A percentile compares a stretch with the other conserved stretches of the same genome.
phyloP scores from a whole-genome alignment of 2,329 filamentous ascomycete genomes.

The Sporothrix humicola region DNA sequence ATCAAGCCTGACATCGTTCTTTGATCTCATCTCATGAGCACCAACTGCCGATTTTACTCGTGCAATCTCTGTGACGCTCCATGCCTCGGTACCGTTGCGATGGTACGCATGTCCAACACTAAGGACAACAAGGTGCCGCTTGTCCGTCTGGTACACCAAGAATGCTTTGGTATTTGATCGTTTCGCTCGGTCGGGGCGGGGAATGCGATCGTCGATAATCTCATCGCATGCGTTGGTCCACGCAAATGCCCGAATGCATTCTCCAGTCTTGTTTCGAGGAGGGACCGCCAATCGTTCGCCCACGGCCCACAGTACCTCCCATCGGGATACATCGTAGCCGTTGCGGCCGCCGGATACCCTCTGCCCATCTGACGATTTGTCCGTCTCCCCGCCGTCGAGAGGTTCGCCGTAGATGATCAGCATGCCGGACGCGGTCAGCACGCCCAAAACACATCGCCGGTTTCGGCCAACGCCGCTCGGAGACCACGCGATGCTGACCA shows the following conservation, averaged over 20 bases:
- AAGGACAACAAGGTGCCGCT: slow-evolving; percentile 57
- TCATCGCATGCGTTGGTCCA: slow-evolving; percentile 53
- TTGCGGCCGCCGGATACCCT: slow-evolving; percentile 30
- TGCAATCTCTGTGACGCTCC: slow-evolving; percentile 58
- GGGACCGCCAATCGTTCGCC: slow-evolving; percentile 59
- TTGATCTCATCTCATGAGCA: slow-evolving; percentile 47
- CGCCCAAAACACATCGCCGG: slow-evolving; percentile 57
- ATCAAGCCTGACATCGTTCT: slow-evolving; percentile 45
- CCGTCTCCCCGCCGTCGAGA: slow-evolving; percentile 31
- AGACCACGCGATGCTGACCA: slow-evolving; percentile 62
- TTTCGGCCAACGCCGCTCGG: slow-evolving; percentile 62
- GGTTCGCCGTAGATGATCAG: slow-evolving; percentile 59
- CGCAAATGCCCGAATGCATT: slow-evolving; percentile 57
- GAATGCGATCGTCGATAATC: neutral
- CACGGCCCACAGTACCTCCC: slow-evolving; percentile 62
- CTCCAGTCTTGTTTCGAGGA: slow-evolving; percentile 48
- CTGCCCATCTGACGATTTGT: neutral
- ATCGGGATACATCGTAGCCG: slow-evolving; percentile 49
- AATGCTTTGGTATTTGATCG: slow-evolving; percentile 45
- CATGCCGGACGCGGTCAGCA: slow-evolving; percentile 57
- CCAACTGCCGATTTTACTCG: slow-evolving; percentile 55
- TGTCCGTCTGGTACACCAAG: slow-evolving; percentile 59
- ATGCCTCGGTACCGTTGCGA: slow-evolving; percentile 41
- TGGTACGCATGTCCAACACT: slow-evolving; percentile 44
- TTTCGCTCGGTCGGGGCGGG: neutral